phyloP scores from a whole-genome alignment of 192 early-diverging fungal species.

The Irineochytrium annulatum region DNA sequence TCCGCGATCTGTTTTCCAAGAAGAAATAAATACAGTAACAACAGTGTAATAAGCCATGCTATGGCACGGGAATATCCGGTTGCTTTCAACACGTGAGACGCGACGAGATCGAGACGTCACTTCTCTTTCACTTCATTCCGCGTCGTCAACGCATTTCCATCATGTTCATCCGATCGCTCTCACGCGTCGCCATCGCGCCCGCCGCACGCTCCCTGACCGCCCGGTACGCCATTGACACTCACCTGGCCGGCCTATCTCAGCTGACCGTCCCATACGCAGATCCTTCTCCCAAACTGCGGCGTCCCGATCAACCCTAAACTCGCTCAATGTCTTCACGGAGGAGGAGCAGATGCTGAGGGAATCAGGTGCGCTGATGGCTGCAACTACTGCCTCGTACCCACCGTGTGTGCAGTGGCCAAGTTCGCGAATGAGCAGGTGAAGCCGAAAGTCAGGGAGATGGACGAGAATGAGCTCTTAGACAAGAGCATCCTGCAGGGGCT shows the following conservation, averaged over 20 bases:
- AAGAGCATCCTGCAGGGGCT: constrained; percentile 71
- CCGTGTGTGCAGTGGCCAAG: constrained; percentile 54
- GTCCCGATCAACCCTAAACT: constrained; percentile 29
- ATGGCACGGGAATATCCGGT: too few species aligned
- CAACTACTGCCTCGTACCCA: neutral
- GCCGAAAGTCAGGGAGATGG: constrained; percentile 87
- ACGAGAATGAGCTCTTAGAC: constrained; percentile 84
- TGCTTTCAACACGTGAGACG: too few species aligned
- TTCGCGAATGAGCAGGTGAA: constrained; percentile 81
- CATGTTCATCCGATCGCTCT: too few species aligned
- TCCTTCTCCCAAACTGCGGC: neutral
- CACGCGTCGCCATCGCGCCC: too few species aligned
- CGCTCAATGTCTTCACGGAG: constrained; percentile 79
- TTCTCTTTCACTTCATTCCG: too few species aligned
- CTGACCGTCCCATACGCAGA: too few species aligned
- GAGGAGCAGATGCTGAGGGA: constrained; percentile 85
- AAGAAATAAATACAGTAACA: neutral
- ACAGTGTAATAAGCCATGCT: neutral
- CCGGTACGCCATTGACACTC: too few species aligned
- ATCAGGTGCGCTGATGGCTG: constrained; percentile 44
- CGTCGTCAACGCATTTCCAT: too few species aligned
- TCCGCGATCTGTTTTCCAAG: constrained; percentile 13
- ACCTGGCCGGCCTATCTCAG: too few species aligned
- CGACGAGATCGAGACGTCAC: too few species aligned
- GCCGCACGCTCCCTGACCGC: too few species aligned